Evolutionary conservation across 164 flowering plant species (phyloP), one percentile per base, ranked within the genome.

Genomic region (Tinospora cordifolia): DNA sequence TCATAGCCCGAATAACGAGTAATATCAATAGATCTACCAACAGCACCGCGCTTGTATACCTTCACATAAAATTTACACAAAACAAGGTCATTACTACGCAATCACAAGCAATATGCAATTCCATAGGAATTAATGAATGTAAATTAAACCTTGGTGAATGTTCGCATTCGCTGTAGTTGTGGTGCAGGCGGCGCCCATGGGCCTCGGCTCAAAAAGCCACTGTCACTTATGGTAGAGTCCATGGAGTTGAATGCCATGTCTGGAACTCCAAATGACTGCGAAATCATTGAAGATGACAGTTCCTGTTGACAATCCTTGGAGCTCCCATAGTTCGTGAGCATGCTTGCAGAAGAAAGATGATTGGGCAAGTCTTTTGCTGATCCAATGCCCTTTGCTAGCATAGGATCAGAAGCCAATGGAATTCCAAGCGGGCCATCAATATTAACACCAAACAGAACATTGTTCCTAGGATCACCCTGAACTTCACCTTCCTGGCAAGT

Each of bases 41-140:
- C 99, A 62, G 99, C 97, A 74, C 97, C 99, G 36, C 97, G 95
- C 70, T 94, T 94, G 80, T 94, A 85, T 10, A 92, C 97, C 97
- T 94, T 75, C 70, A 84, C 39, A 72, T 17, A 64, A 71, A 5
- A 27, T 22, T 44, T 19, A 8, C 59, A 51, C n/a, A 66, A 27
- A 26, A 67, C 21, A 21, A 68, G 72, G 70, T 72, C 41, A 77
- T 57, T 51, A 66, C n/a, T 25, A 12, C 47, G 38, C 17, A 14
- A 51, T 34, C 47, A 36, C 36, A 24, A 67, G 34, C 49, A 34
- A 68, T 26, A n/a, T 26, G 25, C 34, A 39, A 39, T 2, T 24
- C 12, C 36, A 27, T 34, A 63, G 0, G 15, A 63, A 9, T 36
- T 34, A 7, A 22, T 8, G n/a, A 8, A 21, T 17, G 3, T 40